These are phyloP conservation scores for Aspergillus tanneri DNA, from an alignment of 2,329 filamentous ascomycete species.

Conservation along the genomic window DNA sequence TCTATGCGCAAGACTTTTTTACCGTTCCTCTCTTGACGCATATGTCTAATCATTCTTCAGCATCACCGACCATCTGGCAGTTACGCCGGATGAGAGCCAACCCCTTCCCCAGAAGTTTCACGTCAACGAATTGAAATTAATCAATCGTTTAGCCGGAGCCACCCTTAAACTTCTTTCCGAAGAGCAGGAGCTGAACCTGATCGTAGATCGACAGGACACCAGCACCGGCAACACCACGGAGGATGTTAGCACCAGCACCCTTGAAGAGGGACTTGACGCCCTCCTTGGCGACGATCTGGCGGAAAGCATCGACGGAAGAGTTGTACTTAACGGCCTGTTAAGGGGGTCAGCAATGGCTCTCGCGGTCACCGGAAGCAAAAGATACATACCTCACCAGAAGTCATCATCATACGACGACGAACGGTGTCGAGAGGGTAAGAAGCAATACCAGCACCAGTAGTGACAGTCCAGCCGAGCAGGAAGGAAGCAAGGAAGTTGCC, in stretches of 20 bases:
- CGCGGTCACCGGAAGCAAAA: not conserved
- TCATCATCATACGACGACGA: constrained; percentile 99
- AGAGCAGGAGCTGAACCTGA: constrained; percentile 97
- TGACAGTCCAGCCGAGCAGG: constrained; percentile 97
- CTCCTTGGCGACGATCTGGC: constrained; percentile 95
- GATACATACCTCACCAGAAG: constrained; percentile 65
- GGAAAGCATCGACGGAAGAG: constrained; percentile 89
- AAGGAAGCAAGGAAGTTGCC: constrained; percentile 99
- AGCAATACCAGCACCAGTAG: constrained; percentile 99
- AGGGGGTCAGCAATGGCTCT: constrained; percentile 48
- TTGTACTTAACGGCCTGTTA: constrained; percentile 98
- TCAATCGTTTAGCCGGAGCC: constrained; percentile 35
- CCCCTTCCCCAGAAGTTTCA: constrained; percentile 28
- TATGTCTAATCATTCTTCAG: constrained; percentile 42
- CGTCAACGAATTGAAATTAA: constrained; percentile 18
- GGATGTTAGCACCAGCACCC: constrained; percentile 99
- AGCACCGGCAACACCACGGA: constrained; percentile 99
- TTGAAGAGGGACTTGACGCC: constrained; percentile 99
- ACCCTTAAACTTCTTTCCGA: constrained; percentile 87
- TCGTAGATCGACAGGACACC: constrained; percentile 99
- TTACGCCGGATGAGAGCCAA: constrained; percentile 28
- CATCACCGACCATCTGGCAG: constrained; percentile 29
- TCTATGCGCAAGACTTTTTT: constrained; percentile 45
- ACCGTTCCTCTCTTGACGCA: constrained; percentile 41
- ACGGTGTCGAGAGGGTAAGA: constrained; percentile 99